Evolutionary conservation across 2,329 filamentous ascomycete species (phyloP).

Genomic region (Colletotrichum sansevieriae): DNA sequence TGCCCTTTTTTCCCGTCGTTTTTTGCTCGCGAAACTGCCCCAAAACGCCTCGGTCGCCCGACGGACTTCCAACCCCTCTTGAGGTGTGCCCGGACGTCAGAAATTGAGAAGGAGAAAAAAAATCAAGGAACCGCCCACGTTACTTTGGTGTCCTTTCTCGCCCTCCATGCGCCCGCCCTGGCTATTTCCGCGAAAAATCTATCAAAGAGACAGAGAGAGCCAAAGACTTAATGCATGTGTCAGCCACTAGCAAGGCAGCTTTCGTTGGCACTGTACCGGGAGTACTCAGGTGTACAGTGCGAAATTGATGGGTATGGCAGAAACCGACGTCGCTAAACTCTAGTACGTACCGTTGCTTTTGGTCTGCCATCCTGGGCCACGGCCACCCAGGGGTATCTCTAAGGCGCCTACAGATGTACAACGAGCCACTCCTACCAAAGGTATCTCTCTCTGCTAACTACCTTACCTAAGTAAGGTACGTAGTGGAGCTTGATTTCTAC

Average conservation of each 20-base stretch:
- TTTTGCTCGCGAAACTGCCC: conserved; percentile 29
- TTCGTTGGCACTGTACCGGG: conserved; percentile 4
- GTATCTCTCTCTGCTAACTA: no score
- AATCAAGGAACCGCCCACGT: conserved; percentile 39
- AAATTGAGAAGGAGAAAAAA: conserved; percentile 1
- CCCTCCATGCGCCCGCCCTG: conserved; percentile 17
- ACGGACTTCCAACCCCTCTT: conserved; percentile 3
- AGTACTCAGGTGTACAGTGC: conserved; percentile 14
- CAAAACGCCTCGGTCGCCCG: conserved; percentile 4
- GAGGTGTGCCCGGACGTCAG: conserved; percentile 33
- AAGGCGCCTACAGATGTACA: background rate
- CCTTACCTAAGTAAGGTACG: no score
- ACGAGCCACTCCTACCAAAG: background rate
- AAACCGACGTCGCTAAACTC: conserved; percentile 9
- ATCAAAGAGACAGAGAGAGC: conserved; percentile 11
- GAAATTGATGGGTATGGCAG: background rate
- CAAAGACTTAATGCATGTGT: conserved; percentile 37
- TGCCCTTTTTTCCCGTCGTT: conserved; percentile 33
- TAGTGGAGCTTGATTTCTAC: no score
- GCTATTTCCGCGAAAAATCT: conserved; percentile 36
- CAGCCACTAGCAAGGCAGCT: conserved; percentile 23
- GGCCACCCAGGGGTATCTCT: background rate
- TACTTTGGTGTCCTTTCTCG: conserved; percentile 22
- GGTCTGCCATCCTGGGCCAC: conserved; percentile 10
- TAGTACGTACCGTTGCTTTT: conserved; percentile 14